These are phyloP conservation scores for Candida bentonensis DNA, from an alignment of 805 yeast species.

Conservation along the genomic window DNA sequence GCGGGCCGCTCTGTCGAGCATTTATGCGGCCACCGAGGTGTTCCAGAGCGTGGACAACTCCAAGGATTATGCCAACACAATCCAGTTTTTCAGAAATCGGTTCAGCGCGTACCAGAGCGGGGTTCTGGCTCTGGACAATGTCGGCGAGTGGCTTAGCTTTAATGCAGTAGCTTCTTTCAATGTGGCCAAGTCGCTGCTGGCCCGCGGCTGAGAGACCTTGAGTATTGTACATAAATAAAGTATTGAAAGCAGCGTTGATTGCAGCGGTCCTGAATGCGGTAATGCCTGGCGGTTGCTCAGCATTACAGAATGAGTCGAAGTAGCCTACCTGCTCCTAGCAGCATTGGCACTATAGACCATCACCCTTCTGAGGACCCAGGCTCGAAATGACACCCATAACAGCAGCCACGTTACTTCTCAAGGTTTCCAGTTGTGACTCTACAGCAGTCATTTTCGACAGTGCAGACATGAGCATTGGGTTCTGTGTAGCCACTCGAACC, in stretches of 20 bases:
- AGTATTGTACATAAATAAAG: too few species aligned
- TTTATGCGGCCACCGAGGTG: constrained; percentile 59
- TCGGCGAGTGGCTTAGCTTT: constrained; percentile 68
- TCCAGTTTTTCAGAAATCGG: constrained; percentile 47
- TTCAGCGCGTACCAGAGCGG: constrained; percentile 34
- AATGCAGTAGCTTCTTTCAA: constrained; percentile 51
- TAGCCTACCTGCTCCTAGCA: too few species aligned
- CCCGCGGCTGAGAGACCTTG: too few species aligned
- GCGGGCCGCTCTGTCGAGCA: constrained; percentile 52
- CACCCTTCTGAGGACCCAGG: too few species aligned
- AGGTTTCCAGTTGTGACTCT: background rate
- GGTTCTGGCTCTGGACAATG: constrained; percentile 35
- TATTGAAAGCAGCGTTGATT: too few species aligned
- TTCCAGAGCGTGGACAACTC: constrained; percentile 70
- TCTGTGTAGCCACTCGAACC: background rate
- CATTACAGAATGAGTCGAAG: too few species aligned
- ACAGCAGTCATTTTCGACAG: background rate
- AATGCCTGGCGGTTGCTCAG: too few species aligned
- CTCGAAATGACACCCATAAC: background rate
- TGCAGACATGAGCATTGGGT: background rate
- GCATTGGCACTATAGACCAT: too few species aligned
- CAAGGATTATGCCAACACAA: constrained; percentile 38
- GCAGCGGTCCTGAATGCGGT: too few species aligned
- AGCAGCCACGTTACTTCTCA: background rate
- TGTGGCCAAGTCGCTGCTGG: constrained; percentile 48